phyloP scores from a whole-genome alignment of 768 basidiomycete genomes.

The Auricularia sp. region DNA sequence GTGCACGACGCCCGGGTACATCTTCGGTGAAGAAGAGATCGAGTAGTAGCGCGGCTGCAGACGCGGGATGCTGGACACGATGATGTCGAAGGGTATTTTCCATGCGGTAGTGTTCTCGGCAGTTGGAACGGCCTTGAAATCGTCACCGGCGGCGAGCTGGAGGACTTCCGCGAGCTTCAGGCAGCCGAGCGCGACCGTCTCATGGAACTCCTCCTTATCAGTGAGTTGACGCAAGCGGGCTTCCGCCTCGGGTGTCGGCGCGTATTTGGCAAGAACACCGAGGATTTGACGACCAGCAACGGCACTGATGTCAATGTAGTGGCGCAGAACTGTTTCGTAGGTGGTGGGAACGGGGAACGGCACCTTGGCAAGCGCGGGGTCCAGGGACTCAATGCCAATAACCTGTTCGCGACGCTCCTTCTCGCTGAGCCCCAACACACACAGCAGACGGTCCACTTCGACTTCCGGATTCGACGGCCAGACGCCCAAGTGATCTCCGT shows the following conservation, averaged over 20 bases:
- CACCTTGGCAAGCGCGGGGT: constrained; percentile 94
- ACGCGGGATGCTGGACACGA: constrained; percentile 86
- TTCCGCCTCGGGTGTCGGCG: constrained; percentile 71
- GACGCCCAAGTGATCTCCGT: constrained; percentile 94
- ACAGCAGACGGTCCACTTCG: constrained; percentile 84
- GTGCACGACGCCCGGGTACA: constrained; percentile 82
- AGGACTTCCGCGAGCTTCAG: constrained; percentile 90
- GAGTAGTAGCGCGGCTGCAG: constrained; percentile 97
- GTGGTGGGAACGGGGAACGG: constrained; percentile 98
- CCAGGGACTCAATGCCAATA: constrained; percentile 91
- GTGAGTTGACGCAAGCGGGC: constrained; percentile 65
- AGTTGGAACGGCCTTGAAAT: constrained; percentile 44
- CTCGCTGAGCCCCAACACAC: constrained; percentile 63
- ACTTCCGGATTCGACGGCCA: constrained; percentile 93
- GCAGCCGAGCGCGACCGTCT: constrained; percentile 67
- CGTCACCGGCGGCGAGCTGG: constrained; percentile 79
- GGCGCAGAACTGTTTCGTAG: constrained; percentile 82
- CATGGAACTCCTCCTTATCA: constrained; percentile 80
- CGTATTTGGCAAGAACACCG: constrained; percentile 76
- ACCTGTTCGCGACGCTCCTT: constrained; percentile 64
- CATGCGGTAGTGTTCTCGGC: constrained; percentile 73
- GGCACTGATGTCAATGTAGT: constrained; percentile 95
- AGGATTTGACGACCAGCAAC: constrained; percentile 91
- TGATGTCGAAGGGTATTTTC: constrained; percentile 93
- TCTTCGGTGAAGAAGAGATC: constrained; percentile 93